These are phyloP conservation scores for Chloromonas sp. DNA, from an alignment of 163 green algal species.

Conservation along the genomic window DNA sequence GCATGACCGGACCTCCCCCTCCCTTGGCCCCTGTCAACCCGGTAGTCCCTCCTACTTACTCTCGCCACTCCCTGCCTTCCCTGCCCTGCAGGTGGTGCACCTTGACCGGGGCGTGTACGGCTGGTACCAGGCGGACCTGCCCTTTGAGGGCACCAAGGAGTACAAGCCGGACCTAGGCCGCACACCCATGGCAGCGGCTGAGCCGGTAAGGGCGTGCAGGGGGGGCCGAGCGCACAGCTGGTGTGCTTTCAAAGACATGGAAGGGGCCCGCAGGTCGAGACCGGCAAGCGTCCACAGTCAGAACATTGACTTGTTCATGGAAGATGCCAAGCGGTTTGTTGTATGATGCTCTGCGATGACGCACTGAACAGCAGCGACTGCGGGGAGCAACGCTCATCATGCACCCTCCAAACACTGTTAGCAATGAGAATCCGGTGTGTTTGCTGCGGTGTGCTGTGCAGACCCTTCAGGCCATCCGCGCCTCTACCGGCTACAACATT, in stretches of 20 bases:
- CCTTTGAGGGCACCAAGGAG: constrained; percentile 46
- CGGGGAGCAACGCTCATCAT: too few species aligned
- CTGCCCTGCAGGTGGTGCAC: constrained; percentile 37
- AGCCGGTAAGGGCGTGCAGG: neutral
- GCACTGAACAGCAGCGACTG: neutral
- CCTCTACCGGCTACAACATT: neutral
- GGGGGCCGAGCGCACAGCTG: neutral
- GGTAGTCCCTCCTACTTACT: too few species aligned
- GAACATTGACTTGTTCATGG: neutral
- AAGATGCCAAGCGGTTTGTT: neutral
- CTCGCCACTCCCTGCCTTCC: too few species aligned
- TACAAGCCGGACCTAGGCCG: constrained; percentile 47
- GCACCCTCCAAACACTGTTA: neutral
- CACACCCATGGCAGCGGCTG: constrained; percentile 37
- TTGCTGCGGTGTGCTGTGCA: neutral
- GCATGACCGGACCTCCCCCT: neutral
- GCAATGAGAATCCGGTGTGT: neutral
- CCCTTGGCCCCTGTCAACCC: too few species aligned
- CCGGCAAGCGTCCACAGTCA: neutral
- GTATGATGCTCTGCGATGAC: neutral
- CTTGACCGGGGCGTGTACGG: constrained; percentile 66
- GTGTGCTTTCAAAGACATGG: neutral
- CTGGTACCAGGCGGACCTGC: constrained; percentile 53
- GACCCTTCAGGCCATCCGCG: neutral
- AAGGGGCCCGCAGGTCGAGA: neutral